phyloP scores from a whole-genome alignment of 768 basidiomycete species.

The Fistulinella prunicolor region DNA sequence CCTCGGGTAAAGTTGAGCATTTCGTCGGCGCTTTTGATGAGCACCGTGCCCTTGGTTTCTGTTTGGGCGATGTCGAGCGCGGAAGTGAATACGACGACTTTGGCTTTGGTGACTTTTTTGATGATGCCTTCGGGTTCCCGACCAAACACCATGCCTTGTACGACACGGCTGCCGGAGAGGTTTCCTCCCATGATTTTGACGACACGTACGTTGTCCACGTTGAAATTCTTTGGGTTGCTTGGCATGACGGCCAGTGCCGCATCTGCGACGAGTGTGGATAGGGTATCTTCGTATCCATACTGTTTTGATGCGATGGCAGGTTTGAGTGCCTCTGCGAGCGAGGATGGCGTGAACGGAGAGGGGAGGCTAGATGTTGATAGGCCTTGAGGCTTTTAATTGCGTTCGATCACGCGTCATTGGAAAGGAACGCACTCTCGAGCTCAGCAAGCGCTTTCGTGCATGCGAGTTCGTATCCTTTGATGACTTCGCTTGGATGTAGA shows the following conservation, averaged over 20 bases:
- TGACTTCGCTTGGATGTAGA: constrained; percentile 93
- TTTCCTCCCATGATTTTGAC: constrained; percentile 98
- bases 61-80: constrained; percentile 93
- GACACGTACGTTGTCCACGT: constrained; percentile 96
- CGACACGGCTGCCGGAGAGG: constrained; percentile 79
- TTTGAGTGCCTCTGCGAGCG: constrained; percentile 73
- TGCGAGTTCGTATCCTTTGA: constrained; percentile 93
- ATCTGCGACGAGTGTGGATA: constrained; percentile 85
- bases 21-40: constrained; percentile 92
- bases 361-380: constrained; percentile 70
- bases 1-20: constrained; percentile 96
- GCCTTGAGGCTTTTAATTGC: constrained; percentile 40
- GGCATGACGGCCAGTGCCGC: constrained; percentile 94
- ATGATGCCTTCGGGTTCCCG: constrained; percentile 89
- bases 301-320: constrained; percentile 97
- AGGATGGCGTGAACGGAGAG: constrained; percentile 63
- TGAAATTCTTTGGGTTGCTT: constrained; percentile 83
- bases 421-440: constrained; percentile 74
- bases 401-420: constrained; percentile 7
- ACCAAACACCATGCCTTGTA: constrained; percentile 98
- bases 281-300: constrained; percentile 85
- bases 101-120: constrained; percentile 80
- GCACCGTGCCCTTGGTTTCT: constrained; percentile 97
- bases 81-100: constrained; percentile 94
- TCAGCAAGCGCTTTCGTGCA: constrained; percentile 79